Evolutionary conservation across 2,329 filamentous ascomycete species (phyloP).

Genomic region (Drechslera avenae): DNA sequence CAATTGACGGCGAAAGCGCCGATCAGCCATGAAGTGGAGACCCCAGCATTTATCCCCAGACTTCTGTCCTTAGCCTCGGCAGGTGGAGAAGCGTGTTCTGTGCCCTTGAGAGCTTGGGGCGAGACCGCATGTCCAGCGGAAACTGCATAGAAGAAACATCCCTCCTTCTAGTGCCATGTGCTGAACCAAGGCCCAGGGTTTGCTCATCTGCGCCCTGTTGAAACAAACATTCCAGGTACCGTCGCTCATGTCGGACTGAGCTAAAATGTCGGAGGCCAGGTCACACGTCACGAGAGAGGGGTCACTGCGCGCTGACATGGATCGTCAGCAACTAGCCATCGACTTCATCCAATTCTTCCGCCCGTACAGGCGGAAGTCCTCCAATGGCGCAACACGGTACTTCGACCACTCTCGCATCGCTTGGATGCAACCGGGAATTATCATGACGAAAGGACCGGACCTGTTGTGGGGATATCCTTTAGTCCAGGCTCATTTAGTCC

Average conservation of each 20-base stretch:
- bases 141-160: too few relatives aligned
- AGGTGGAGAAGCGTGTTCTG: constrained; percentile 3
- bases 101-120: too few relatives aligned
- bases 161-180: too few relatives aligned
- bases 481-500: constrained; percentile 9
- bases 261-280: constrained; percentile 1
- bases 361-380: constrained; percentile 23
- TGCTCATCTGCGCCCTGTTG: too few relatives aligned
- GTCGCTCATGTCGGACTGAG: background rate
- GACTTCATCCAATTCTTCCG: constrained; percentile 27
- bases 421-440: constrained; percentile 9
- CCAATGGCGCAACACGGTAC: constrained; percentile 24
- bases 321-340: constrained; percentile 19
- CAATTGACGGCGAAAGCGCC: constrained; percentile 5
- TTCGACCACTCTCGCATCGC: constrained; percentile 2
- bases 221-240: too few relatives aligned
- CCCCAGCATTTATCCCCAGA: constrained; percentile 9
- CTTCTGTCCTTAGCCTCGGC: constrained; percentile 10
- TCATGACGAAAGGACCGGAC: constrained; percentile 12
- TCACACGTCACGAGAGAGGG: constrained; percentile 15
- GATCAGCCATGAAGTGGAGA: constrained; percentile 2
- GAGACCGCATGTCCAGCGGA: too few relatives aligned
- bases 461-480: constrained; percentile 10
- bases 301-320: constrained; percentile 17
- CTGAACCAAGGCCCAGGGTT: too few relatives aligned